These are phyloP conservation scores for Suillus discolor DNA, from an alignment of 768 basidiomycete species.

Conservation along the genomic window DNA sequence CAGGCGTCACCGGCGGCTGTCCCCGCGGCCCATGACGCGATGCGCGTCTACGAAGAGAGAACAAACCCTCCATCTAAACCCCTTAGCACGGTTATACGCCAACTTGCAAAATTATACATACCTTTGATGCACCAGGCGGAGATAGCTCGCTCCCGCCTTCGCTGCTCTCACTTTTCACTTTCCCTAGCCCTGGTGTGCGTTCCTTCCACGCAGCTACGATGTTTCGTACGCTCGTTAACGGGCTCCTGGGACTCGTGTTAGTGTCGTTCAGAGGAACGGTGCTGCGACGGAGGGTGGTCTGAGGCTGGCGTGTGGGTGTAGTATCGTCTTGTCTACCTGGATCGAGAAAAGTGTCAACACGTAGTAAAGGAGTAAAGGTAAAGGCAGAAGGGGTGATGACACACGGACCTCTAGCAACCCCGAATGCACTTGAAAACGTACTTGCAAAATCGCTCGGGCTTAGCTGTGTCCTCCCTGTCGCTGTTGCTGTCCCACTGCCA, in stretches of 20 bases:
- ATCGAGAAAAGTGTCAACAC: slow-evolving; percentile 44
- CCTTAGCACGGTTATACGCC: neutral
- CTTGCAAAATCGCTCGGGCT: slow-evolving; percentile 39
- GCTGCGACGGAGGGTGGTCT: slow-evolving; percentile 4
- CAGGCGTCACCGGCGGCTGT: slow-evolving; percentile 13
- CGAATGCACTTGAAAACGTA: slow-evolving; percentile 43
- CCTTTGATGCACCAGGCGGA: slow-evolving; percentile 9
- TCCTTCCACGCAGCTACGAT: slow-evolving; percentile 84
- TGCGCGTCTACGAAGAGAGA: slow-evolving; percentile 36
- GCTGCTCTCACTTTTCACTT: slow-evolving; percentile 21
- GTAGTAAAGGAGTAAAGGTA: slow-evolving; percentile 54
- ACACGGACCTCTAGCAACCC: slow-evolving; percentile 33
- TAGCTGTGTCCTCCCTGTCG: slow-evolving; percentile 30
- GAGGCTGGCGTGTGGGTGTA: slow-evolving; percentile 1
- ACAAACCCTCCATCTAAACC: slow-evolving; percentile 26
- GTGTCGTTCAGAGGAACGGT: neutral
- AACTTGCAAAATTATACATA: neutral
- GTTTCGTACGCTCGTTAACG: slow-evolving; percentile 74
- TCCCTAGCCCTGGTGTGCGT: slow-evolving; percentile 52
- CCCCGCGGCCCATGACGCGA: slow-evolving; percentile 22
- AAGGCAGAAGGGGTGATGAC: slow-evolving; percentile 38
- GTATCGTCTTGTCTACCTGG: slow-evolving; percentile 1
- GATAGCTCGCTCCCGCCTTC: slow-evolving; percentile 20
- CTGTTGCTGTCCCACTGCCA: slow-evolving; percentile 27
- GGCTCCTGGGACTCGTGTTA: slow-evolving; percentile 62